Evolutionary conservation across 1,284 basidiomycete genomes (phyloP), one percentile per base, ranked within the genome.

Genomic region (Sporisorium scitamineum): DNA sequence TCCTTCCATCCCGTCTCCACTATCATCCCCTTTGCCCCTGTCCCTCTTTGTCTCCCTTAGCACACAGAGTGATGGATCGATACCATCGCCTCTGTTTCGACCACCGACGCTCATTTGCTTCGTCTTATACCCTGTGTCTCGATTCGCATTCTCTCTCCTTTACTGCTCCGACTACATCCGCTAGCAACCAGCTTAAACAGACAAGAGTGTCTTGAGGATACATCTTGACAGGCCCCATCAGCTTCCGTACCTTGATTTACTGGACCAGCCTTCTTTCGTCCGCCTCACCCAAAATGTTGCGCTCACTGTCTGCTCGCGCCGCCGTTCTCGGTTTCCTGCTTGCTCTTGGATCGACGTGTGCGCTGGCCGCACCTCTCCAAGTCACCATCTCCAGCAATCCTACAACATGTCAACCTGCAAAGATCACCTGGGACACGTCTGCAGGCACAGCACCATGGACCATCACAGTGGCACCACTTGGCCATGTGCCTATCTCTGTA

Each of bases 401-500:
- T 2, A 63, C 67, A 16, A 67, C 74, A 62, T 69, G 70, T 32
- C 52, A 61, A 24, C 56, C 65, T 5, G 62, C 73, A 42, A 64
- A 20, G 18, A 39, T 77, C 44, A 48, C 62, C 20, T 77, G 66
- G 66, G 75, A 77, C 29, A 60, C 68, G 11, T 70, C 75, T 1
- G 27, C 53, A 8, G 75, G 75, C 20, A 69, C 60, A 14, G 75
- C 66, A 42, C 75, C 75, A 4, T 77, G 70, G 70, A 74, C 70
- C 8, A 52, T 77, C 54, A 77, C 70, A 3, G 59, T 77, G 2
- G 75, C 75, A 1, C 75, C 75, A 3, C 67, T 77, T 22, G 64
- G 68, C 3, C 75, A 77, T 27, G 59, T 67, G 0, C 75, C 75
- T 3, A 45, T 62, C 34, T 51, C 75, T 5, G 66, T 74, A 16